A percentile compares a stretch with the other conserved stretches of the same genome.
Conservation (phyloP, 1,284 basidiomycete species). For the Chalciporus sp. region DNA sequence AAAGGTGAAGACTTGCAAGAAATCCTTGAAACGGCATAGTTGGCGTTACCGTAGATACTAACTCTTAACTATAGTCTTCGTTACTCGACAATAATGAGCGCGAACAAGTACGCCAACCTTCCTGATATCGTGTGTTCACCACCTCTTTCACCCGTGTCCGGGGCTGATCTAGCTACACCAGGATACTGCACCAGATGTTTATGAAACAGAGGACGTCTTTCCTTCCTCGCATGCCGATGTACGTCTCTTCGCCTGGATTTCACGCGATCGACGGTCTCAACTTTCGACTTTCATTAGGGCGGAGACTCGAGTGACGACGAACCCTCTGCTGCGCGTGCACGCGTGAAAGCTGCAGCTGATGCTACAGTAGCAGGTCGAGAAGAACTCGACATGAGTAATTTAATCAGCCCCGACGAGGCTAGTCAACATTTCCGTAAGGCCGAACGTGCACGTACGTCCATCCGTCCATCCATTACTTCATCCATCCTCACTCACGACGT, state of each 20-base stretch:
- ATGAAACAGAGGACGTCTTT: constrained; percentile 85
- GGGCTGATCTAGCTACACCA: constrained; percentile 36
- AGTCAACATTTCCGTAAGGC: constrained; percentile 68
- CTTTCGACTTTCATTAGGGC: constrained; percentile 40
- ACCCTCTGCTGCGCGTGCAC: constrained; percentile 41
- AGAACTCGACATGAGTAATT: constrained; percentile 51
- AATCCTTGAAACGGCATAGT: too few relatives aligned
- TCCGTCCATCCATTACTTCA: constrained; percentile 25
- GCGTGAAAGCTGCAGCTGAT: constrained; percentile 31
- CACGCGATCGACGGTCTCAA: background rate
- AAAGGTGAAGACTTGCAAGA: too few relatives aligned
- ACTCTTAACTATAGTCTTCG: background rate
- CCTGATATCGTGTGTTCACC: constrained; percentile 80
- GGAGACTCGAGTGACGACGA: constrained; percentile 72
- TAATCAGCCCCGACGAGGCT: constrained; percentile 61
- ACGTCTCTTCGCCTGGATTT: constrained; percentile 24
- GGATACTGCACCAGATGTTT: constrained; percentile 91
- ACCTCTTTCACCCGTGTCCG: background rate
- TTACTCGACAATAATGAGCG: constrained; percentile 50
- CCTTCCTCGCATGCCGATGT: constrained; percentile 52
- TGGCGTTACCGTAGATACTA: too few relatives aligned
- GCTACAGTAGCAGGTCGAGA: constrained; percentile 42
- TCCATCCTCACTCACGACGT: background rate
- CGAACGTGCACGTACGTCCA: constrained; percentile 58
- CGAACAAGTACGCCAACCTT: constrained; percentile 82